phyloP scores from a whole-genome alignment of 1,139 yeast genomes.

The Blastobotrys malaysiensis region DNA sequence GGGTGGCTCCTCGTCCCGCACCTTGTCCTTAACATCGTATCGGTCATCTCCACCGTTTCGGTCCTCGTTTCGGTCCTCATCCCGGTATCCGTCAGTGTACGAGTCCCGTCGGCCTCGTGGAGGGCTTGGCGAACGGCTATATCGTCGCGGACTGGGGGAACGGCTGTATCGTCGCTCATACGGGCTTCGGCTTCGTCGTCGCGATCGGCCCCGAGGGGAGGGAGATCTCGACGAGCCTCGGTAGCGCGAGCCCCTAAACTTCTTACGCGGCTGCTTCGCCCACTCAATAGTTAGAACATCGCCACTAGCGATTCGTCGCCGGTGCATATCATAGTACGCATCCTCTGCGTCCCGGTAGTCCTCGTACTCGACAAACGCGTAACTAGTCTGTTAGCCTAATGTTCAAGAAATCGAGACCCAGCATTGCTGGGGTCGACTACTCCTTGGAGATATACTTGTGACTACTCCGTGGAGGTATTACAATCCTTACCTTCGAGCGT shows the following conservation, averaged over 20 bases:
- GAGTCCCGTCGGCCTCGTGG: neutral
- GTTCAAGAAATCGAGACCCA: too few species aligned
- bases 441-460: too few species aligned
- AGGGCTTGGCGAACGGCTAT: neutral
- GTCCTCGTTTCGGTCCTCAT: neutral
- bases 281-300: constrained; percentile 26
- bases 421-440: too few species aligned
- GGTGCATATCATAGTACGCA: constrained; percentile 48
- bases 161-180: neutral
- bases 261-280: constrained; percentile 17
- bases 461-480: too few species aligned
- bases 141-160: neutral
- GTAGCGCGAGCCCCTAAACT: constrained; percentile 5
- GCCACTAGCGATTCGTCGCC: constrained; percentile 25
- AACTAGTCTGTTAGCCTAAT: constrained; percentile 38
- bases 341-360: constrained; percentile 55
- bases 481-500: constrained; percentile 39
- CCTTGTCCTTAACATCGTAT: neutral
- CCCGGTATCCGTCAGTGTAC: neutral
- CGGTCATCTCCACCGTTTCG: too few species aligned
- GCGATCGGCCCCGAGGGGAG: constrained; percentile 1
- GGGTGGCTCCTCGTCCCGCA: neutral
- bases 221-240: neutral
- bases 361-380: constrained; percentile 69
- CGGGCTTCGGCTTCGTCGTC: neutral